These are phyloP conservation scores for Dactylonectria macrodidyma DNA, from an alignment of 2,329 filamentous ascomycete genomes.

Conservation along the genomic window DNA sequence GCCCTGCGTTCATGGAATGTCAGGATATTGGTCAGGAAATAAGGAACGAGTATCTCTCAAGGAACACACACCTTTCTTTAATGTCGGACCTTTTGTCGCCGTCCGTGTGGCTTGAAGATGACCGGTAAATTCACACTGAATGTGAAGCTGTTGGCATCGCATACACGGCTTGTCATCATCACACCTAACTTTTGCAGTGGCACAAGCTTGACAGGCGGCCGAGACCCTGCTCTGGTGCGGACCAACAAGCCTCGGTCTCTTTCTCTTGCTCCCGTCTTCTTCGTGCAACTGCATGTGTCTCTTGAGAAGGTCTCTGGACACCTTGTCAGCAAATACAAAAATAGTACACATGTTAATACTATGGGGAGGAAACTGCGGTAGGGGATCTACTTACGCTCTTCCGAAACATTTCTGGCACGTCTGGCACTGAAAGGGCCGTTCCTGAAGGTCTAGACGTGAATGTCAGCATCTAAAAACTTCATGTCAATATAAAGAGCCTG, in stretches of 20 bases:
- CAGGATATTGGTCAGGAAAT: background rate
- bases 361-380: background rate
- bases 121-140: background rate
- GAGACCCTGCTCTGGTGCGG: background rate
- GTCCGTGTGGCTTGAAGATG: background rate
- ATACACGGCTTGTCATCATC: background rate
- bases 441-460: background rate
- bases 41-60: background rate
- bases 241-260: background rate
- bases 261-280: background rate
- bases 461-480: background rate
- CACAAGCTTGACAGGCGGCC: background rate
- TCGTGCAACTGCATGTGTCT: background rate
- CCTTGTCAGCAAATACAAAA: background rate
- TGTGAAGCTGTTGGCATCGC: background rate
- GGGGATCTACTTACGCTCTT: background rate
- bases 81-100: background rate
- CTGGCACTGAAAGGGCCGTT: background rate
- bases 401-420: background rate
- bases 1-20: background rate
- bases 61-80: background rate
- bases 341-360: background rate
- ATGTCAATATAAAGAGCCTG: background rate
- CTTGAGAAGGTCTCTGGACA: background rate
- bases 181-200: background rate